Conservation (phyloP, 108 stramenopile genomes). For the Cylindrotheca fusiformis region DNA sequence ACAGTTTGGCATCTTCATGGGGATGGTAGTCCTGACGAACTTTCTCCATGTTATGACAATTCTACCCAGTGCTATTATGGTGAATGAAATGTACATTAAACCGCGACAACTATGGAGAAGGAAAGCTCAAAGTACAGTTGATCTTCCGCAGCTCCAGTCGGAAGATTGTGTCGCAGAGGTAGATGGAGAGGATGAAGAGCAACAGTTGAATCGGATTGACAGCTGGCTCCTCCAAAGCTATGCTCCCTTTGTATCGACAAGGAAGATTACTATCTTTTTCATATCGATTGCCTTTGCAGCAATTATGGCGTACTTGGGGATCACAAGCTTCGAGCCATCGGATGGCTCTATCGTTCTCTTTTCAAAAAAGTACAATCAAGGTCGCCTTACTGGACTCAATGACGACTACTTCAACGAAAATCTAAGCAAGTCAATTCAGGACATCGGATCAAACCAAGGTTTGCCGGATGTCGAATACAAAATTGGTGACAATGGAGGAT, state of each 20-base stretch:
- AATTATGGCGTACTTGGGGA: constrained; percentile 1
- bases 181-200: background rate
- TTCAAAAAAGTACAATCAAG: constrained; percentile 11
- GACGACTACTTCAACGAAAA: constrained; percentile 2
- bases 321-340: background rate
- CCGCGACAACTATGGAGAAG: background rate
- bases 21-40: constrained; percentile 12
- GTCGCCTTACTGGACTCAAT: constrained; percentile 1
- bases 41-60: constrained; percentile 20
- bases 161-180: too few relatives aligned
- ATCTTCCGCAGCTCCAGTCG: too few relatives aligned
- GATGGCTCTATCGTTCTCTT: constrained; percentile 11
- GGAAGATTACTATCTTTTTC: background rate
- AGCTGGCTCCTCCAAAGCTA: constrained; percentile 1
- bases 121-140: too few relatives aligned
- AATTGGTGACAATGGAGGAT: background rate
- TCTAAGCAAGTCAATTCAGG: background rate
- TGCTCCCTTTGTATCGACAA: constrained; percentile 4
- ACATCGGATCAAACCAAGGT: background rate
- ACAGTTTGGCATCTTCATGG: constrained; percentile 18
- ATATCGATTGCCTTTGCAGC: constrained; percentile 1
- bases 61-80: constrained; percentile 11
- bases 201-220: background rate
- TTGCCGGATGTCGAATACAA: background rate
- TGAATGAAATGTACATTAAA: constrained; percentile 12